Conservation (phyloP, 1,139 yeast genomes). For the Hansenula sp. region DNA sequence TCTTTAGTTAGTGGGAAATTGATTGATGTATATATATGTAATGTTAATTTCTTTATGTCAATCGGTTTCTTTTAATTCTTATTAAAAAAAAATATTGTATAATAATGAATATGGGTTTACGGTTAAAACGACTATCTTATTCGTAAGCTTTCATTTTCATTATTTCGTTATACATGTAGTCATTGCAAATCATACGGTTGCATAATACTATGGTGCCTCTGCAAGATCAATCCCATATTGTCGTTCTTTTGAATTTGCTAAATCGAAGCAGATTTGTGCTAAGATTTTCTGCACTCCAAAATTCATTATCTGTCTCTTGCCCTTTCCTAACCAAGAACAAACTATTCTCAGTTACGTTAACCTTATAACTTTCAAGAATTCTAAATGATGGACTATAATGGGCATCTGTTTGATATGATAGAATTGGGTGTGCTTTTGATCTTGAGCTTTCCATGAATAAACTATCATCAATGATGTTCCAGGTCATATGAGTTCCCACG, state of each 20-base stretch:
- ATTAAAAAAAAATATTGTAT: not conserved
- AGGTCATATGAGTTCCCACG: constrained; percentile 13
- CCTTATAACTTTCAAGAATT: constrained; percentile 2
- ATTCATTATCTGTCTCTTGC: constrained; percentile 5
- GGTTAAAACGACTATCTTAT: not conserved
- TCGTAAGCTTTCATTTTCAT: not conserved
- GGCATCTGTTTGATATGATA: constrained; percentile 10
- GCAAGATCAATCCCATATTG: constrained; percentile 14
- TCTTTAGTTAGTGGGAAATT: constrained; percentile 7
- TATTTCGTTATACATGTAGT: not conserved
- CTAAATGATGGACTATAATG: constrained; percentile 9
- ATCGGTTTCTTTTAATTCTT: constrained; percentile 5
- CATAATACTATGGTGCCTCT: not conserved
- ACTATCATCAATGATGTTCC: constrained; percentile 18
- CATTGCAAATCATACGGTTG: not conserved
- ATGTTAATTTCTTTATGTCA: constrained; percentile 17
- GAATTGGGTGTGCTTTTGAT: constrained; percentile 5
- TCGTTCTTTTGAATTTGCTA: constrained; percentile 5
- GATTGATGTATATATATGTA: constrained; percentile 21
- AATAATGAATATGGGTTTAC: constrained; percentile 1
- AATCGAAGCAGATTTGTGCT: constrained; percentile 6
- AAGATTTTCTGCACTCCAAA: constrained; percentile 18
- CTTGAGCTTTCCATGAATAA: constrained; percentile 4
- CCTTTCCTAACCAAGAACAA: not conserved
- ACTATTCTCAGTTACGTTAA: not conserved